Percentiles rank a stretch among this genome's conserved stretches.
Conservation (phyloP, 2,329 filamentous ascomycete genomes). For the Cadophora sp. region DNA sequence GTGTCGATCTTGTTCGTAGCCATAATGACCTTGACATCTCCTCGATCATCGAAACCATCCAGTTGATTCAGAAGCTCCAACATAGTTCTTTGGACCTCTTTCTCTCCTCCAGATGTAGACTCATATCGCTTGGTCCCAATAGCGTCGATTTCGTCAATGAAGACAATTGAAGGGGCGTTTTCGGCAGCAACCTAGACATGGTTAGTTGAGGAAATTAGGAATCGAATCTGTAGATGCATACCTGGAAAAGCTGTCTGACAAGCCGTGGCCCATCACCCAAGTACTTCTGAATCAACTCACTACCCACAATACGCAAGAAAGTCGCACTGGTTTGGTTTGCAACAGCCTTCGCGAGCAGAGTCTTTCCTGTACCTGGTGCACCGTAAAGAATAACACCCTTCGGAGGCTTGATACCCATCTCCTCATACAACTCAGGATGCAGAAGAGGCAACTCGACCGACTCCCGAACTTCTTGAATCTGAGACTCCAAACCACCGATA, state of each 20-base stretch:
- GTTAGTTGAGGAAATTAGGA: slow-evolving; percentile 25
- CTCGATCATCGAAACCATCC: slow-evolving; percentile 97
- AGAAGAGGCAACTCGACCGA: slow-evolving; percentile 94
- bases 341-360: slow-evolving; percentile 92
- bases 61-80: slow-evolving; percentile 97
- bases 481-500: slow-evolving; percentile 92
- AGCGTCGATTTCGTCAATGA: slow-evolving; percentile 99
- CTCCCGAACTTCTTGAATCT: slow-evolving; percentile 98
- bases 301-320: slow-evolving; percentile 95
- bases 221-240: slow-evolving; percentile 46
- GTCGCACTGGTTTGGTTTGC: slow-evolving; percentile 99
- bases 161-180: slow-evolving; percentile 95
- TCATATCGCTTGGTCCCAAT: slow-evolving; percentile 99
- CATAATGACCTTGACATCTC: slow-evolving; percentile 99
- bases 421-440: slow-evolving; percentile 97
- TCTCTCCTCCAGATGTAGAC: slow-evolving; percentile 93
- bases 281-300: slow-evolving; percentile 98
- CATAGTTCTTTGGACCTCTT: slow-evolving; percentile 98
- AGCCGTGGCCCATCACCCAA: slow-evolving; percentile 93
- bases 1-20: slow-evolving; percentile 99
- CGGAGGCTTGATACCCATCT: slow-evolving; percentile 99
- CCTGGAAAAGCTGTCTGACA: slow-evolving; percentile 94
- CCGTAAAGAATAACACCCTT: slow-evolving; percentile 99
- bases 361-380: slow-evolving; percentile 96
- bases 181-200: slow-evolving; percentile 80